phyloP scores from a whole-genome alignment of 257 asterid species.

The Solanum boliviense region DNA sequence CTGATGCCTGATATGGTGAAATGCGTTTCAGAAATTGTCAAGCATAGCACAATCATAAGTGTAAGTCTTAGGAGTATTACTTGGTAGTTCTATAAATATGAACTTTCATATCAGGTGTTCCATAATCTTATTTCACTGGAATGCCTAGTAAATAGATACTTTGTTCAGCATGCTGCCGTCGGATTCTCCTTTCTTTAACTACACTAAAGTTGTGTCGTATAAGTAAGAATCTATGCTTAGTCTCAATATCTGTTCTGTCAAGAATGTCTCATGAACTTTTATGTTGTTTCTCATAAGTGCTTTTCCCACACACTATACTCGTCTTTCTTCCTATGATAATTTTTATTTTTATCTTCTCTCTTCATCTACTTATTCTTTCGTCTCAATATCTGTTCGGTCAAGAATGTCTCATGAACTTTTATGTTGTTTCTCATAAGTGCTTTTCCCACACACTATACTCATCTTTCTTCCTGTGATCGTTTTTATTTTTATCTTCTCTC shows the following conservation, averaged over 20 bases:
- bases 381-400: neutral
- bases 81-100: neutral
- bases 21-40: slow-evolving; percentile 20
- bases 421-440: slow-evolving; percentile 3
- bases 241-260: neutral
- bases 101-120: neutral
- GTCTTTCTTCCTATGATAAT: neutral
- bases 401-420: neutral
- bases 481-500: neutral
- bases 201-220: neutral
- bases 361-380: no score
- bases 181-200: neutral
- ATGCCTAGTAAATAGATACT: neutral
- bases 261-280: neutral
- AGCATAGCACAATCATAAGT: slow-evolving; percentile 14
- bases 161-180: neutral
- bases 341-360: no score
- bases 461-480: neutral
- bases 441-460: neutral
- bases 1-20: slow-evolving; percentile 23
- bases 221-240: neutral
- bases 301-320: neutral
- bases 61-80: slow-evolving; percentile 7
- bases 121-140: neutral
- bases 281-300: slow-evolving; percentile 2